Evolutionary conservation across 805 yeast genomes (phyloP).

Genomic region (Candida sanyiensis): DNA sequence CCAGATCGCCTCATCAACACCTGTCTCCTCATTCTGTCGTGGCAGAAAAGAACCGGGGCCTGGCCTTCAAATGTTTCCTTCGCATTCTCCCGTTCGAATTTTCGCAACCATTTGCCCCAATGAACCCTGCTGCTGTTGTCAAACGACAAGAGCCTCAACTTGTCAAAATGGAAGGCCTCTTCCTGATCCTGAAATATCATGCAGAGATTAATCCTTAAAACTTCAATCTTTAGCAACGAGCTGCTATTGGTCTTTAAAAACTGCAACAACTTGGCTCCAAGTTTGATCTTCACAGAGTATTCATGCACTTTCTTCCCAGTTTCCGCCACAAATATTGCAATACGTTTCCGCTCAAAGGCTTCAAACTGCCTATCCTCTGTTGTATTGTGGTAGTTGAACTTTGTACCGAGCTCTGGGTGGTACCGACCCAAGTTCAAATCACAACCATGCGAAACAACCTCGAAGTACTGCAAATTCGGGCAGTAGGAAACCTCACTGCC

Average conservation of each 20-base stretch:
- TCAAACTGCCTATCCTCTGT: not conserved
- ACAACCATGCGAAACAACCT: conserved; percentile 6
- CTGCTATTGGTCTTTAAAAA: conserved; percentile 6
- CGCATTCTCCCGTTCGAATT: conserved; percentile 15
- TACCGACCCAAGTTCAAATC: conserved; percentile 5
- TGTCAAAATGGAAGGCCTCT: conserved; percentile 14
- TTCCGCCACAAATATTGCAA: no score
- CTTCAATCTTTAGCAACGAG: conserved; percentile 16
- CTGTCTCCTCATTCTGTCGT: conserved; percentile 17
- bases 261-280: conserved; percentile 8
- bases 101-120: conserved; percentile 17
- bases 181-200: conserved; percentile 11
- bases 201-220: conserved; percentile 17
- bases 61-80: conserved; percentile 10
- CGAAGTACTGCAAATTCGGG: conserved; percentile 10
- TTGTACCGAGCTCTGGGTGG: conserved; percentile 17
- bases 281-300: not conserved
- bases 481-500: not conserved
- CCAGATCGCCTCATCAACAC: conserved; percentile 11
- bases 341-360: no score
- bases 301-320: not conserved
- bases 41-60: conserved; percentile 15
- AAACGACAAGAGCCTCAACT: conserved; percentile 22
- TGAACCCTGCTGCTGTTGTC: conserved; percentile 22
- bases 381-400: not conserved